Conservation (phyloP, 805 yeast species). For the Pichia exigua region DNA sequence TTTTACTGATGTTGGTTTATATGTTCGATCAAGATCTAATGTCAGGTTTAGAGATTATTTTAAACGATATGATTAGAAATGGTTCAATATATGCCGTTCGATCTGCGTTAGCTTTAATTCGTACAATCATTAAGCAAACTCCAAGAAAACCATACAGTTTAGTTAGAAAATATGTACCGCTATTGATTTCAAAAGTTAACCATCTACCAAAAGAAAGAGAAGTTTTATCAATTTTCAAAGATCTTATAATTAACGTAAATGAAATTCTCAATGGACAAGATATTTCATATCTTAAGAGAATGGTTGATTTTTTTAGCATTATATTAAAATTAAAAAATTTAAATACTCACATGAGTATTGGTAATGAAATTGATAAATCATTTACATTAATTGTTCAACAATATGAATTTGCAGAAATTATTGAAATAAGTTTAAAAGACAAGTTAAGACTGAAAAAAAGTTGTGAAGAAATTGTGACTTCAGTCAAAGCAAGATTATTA, state of each 20-base stretch:
- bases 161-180: constrained; percentile 12
- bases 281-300: constrained; percentile 5
- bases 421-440: constrained; percentile 6
- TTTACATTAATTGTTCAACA: constrained; percentile 1
- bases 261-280: constrained; percentile 5
- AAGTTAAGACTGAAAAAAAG: constrained; percentile 1
- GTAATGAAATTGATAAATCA: background rate
- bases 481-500: background rate
- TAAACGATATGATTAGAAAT: constrained; percentile 14
- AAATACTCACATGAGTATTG: background rate
- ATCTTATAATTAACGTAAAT: constrained; percentile 9
- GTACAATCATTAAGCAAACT: constrained; percentile 4
- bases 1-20: constrained; percentile 23
- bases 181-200: constrained; percentile 15
- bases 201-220: constrained; percentile 1
- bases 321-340: constrained; percentile 11
- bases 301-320: constrained; percentile 10
- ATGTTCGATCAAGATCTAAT: constrained; percentile 24
- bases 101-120: constrained; percentile 6
- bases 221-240: constrained; percentile 8
- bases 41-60: constrained; percentile 16
- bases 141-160: constrained; percentile 15
- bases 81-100: constrained; percentile 7
- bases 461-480: background rate
- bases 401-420: constrained; percentile 6